A percentile compares a stretch with the other conserved stretches of the same genome.
These are phyloP conservation scores for Agaricales sp. DNA, from an alignment of 1,284 basidiomycete genomes.

Conservation along the genomic window DNA sequence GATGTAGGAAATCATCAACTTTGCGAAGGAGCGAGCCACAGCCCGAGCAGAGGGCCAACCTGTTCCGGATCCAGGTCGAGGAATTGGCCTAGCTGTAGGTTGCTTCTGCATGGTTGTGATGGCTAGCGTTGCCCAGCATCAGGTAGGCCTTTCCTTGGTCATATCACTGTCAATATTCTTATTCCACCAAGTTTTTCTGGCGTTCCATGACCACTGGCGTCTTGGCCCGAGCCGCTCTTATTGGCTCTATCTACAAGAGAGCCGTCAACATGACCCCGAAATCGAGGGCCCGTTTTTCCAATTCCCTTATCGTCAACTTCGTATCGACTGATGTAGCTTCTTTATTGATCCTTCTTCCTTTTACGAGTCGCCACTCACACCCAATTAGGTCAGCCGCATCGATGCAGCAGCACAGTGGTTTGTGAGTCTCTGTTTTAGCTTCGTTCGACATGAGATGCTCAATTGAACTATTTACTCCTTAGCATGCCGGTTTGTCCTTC, in stretches of 20 bases:
- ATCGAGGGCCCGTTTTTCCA: conserved; percentile 52
- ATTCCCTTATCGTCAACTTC: conserved; percentile 67
- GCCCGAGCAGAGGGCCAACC: conserved; percentile 29
- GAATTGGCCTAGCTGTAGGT: conserved; percentile 64
- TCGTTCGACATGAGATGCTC: conserved; percentile 2
- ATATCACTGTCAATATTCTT: conserved; percentile 5
- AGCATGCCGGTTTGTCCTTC: too few relatives aligned
- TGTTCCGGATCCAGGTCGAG: too few relatives aligned
- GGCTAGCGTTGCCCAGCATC: conserved; percentile 51
- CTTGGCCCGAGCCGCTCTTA: conserved; percentile 61
- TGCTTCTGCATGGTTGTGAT: conserved; percentile 54
- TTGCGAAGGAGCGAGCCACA: conserved; percentile 38
- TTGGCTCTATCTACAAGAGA: conserved; percentile 67
- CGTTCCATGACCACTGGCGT: conserved; percentile 65
- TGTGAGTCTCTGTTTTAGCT: conserved; percentile 28
- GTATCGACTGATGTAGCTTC: conserved; percentile 63
- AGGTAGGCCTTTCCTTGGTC: conserved; percentile 24
- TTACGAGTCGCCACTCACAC: conserved; percentile 6
- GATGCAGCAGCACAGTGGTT: conserved; percentile 60
- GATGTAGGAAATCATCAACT: conserved; percentile 60
- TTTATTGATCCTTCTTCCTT: conserved; percentile 12
- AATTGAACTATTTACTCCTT: conserved; percentile 6
- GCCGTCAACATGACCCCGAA: conserved; percentile 57
- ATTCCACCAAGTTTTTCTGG: conserved; percentile 58
- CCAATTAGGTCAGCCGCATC: conserved; percentile 44